Conservation (phyloP, 2,329 filamentous ascomycete genomes). For the Fusarium decemcellulare region DNA sequence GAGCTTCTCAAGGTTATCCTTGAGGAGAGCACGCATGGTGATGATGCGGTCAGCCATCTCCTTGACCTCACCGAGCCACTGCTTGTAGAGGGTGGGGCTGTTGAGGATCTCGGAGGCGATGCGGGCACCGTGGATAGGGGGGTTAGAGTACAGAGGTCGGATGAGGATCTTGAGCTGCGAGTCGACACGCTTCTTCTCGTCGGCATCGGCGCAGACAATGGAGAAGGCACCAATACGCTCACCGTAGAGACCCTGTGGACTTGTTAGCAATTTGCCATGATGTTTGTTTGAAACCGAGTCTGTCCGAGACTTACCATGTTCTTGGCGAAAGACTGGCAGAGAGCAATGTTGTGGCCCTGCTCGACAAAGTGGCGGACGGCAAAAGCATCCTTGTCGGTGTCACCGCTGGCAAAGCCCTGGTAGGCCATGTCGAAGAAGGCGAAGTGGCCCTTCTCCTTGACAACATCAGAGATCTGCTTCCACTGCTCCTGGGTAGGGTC, state of each 20-base stretch:
- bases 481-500: slow-evolving; percentile 95
- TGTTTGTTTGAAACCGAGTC: background rate
- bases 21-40: slow-evolving; percentile 94
- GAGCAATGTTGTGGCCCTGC: slow-evolving; percentile 88
- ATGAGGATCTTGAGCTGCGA: slow-evolving; percentile 99
- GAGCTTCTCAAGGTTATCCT: slow-evolving; percentile 94
- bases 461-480: slow-evolving; percentile 87
- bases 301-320: slow-evolving; percentile 81
- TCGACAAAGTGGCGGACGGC: slow-evolving; percentile 93
- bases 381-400: slow-evolving; percentile 94
- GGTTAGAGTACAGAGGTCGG: slow-evolving; percentile 98
- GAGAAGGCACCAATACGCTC: slow-evolving; percentile 99
- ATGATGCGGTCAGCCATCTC: slow-evolving; percentile 99
- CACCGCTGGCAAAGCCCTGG: slow-evolving; percentile 95
- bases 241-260: slow-evolving; percentile 87
- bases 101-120: slow-evolving; percentile 94
- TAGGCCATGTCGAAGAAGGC: slow-evolving; percentile 99
- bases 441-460: slow-evolving; percentile 90
- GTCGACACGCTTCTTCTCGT: slow-evolving; percentile 96
- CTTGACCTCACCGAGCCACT: slow-evolving; percentile 98
- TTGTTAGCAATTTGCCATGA: slow-evolving; percentile 19
- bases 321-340: slow-evolving; percentile 97
- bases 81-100: slow-evolving; percentile 85
- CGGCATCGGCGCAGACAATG: slow-evolving; percentile 84
- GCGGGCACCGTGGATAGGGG: slow-evolving; percentile 94